A percentile compares a stretch with the other conserved stretches of the same genome.
Evolutionary conservation across 768 basidiomycete species (phyloP).

Genomic region (Galerina marginata): DNA sequence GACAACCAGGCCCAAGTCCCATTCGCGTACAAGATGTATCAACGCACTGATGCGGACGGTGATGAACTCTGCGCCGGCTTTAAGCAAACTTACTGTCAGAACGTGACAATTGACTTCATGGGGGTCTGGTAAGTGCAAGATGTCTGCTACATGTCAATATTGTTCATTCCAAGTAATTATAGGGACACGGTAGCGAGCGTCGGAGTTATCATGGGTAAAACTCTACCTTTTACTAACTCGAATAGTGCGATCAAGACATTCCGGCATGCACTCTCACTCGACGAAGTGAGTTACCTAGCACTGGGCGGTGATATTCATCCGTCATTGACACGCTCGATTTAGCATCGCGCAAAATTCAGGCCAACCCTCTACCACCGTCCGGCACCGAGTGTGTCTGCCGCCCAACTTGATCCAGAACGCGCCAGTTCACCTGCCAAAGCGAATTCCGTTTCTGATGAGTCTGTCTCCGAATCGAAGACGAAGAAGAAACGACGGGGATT

Average conservation of each 20-base stretch:
- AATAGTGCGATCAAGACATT: constrained; percentile 72
- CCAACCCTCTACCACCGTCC: constrained; percentile 67
- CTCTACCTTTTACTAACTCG: constrained; percentile 69
- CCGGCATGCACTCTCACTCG: constrained; percentile 78
- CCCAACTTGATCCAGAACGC: constrained; percentile 33
- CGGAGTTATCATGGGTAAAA: constrained; percentile 62
- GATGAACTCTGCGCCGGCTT: constrained; percentile 63
- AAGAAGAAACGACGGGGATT: constrained; percentile 23
- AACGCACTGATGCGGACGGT: constrained; percentile 50
- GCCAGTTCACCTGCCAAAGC: constrained; percentile 10
- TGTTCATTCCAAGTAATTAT: neutral
- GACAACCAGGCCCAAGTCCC: constrained; percentile 73
- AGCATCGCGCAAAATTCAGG: constrained; percentile 71
- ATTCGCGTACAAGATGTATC: constrained; percentile 80
- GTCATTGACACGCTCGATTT: neutral
- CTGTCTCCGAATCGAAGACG: constrained; percentile 3
- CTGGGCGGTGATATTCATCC: neutral
- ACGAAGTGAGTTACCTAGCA: constrained; percentile 54
- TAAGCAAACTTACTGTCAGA: constrained; percentile 71
- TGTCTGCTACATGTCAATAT: constrained; percentile 26
- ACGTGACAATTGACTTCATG: constrained; percentile 77
- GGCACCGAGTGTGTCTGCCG: constrained; percentile 29
- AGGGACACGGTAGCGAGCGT: constrained; percentile 87
- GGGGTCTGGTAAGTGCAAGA: constrained; percentile 67
- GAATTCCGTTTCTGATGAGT: neutral